Base-by-base conservation (phyloP, 2,329 filamentous ascomycete genomes). In the Trichoderma cornu-damae region DNA sequence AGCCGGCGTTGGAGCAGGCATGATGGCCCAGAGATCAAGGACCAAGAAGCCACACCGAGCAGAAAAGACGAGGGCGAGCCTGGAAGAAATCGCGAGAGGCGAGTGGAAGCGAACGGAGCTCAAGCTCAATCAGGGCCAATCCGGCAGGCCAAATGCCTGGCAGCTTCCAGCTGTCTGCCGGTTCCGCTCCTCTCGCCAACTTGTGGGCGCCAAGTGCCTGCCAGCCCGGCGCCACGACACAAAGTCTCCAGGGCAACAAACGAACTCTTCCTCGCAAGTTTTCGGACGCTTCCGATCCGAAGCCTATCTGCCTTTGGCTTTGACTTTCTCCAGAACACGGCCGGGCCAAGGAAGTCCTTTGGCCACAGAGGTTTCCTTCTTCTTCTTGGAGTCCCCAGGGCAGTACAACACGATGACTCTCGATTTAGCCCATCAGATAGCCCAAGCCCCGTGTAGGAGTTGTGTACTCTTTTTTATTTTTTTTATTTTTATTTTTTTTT, bases 81-180 rank as follows among this genome's bases (percentile, higher is more conserved):
- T 46, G 55, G 47, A 49, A 55, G 56, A 60, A 54, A 32, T 24
- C 16, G 6, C 35, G 24, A 59, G 24, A 35, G 38, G 30, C 34
- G 44, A 54, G 14, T 3, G 7, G 55, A 60, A 60, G 59, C 59
- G 59, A 60, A 49, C 49, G 20, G 59, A 59, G 59, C 50, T 49
- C 49, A 58, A 55, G 55, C 18, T 38, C 22, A 34, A 14, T 6
- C 16, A 18, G 34, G 2, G 26, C 2, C 28, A 26, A 12, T 22
- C 47, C 20, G 55, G 44, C 57, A 58, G 37, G 59, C 30, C n/a
- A 20, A n/a, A 43, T 53, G 52, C 38, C 24, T 47, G 18, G 46
- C 49, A 47, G 37, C 49, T 60, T 55, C 59, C 59, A 48, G 47
- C 34, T 42, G 37, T 4, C 11, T 53, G n/a, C 32, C 37, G 42